Base-by-base conservation (phyloP, 805 yeast species). In the Starmerella asiatica region DNA sequence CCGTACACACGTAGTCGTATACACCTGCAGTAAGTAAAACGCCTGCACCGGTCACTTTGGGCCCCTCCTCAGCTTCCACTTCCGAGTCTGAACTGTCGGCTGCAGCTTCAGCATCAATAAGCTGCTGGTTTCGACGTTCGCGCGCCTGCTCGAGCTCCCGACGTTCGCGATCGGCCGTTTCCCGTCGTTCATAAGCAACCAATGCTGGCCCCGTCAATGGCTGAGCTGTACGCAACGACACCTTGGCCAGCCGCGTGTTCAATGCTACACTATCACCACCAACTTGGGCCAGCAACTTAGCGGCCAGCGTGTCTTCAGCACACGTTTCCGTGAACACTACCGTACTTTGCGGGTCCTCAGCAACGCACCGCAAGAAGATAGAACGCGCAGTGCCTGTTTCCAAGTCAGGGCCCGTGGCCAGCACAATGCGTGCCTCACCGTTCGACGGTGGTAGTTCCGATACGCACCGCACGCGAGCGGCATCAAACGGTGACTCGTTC, bases 401-500 rank as follows among this genome's bases (percentile, higher is more conserved):
- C 28, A 79, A 55, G 36, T 75, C 76, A 18, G 69, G 65, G 11
- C 83, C 86, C 1, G 88, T 73, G 16, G 83, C 79, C 45, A 88
- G 75, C 3, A 86, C 77, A 37, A 88, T 75, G 55, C 81, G 82
- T 7, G 9, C 7, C 9, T 7, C 9, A 0, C 93, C 80, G 1
- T 43, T 46, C 3, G 56, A 56, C 1, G 44, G 42, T 43, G 43
- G 40, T 6, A 58, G 46, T 24, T 44, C 83, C 52, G 45, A 80
- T 64, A 46, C 73, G 60, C 37, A 75, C 62, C 53, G 78, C 73
- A 44, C 76, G 71, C 53, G 75, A 63, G 21, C 74, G 60, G 32
- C 80, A 71, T 81, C 93, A 55, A 88, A 86, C 1, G 96, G 94
- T 2, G 79, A 70, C 39, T 70, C 71, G 39, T 76, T 76, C 44